Conservation (phyloP, 2,329 filamentous ascomycete genomes). For the Venturia effusa region DNA sequence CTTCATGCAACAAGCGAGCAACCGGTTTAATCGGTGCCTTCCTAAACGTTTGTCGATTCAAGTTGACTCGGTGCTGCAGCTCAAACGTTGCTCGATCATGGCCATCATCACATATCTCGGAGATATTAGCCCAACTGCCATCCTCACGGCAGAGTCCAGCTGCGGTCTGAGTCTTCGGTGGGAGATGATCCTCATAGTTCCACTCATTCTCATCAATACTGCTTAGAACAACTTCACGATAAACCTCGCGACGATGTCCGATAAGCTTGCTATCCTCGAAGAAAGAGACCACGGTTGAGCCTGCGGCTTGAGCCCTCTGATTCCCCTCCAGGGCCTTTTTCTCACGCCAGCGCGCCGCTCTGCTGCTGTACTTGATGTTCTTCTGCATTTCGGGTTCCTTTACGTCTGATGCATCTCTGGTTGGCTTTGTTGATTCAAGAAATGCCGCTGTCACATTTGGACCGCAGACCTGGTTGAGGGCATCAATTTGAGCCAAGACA, state of each 20-base stretch:
- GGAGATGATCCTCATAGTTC: not conserved
- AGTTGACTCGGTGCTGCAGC: not conserved
- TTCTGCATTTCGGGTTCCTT: not conserved
- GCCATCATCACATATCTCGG: not conserved
- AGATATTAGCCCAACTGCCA: not conserved
- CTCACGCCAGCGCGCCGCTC: not conserved
- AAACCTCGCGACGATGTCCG: not conserved
- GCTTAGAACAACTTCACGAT: not conserved
- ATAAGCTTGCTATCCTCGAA: not conserved
- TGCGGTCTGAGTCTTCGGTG: not conserved
- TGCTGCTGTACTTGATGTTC: not conserved
- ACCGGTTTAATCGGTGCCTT: not conserved
- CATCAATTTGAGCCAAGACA: not conserved
- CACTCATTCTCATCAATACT: not conserved
- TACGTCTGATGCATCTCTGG: not conserved
- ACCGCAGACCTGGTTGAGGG: not conserved
- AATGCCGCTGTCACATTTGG: not conserved
- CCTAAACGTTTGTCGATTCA: not conserved
- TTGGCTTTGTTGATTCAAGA: not conserved
- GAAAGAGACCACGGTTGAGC: not conserved
- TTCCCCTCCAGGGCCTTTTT: not conserved
- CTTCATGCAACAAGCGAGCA: not conserved
- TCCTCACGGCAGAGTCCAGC: not conserved
- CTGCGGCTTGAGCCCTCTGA: not conserved
- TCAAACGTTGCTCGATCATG: not conserved